Conservation (phyloP, 1,284 basidiomycete genomes). For the Cerioporus squamosus region DNA sequence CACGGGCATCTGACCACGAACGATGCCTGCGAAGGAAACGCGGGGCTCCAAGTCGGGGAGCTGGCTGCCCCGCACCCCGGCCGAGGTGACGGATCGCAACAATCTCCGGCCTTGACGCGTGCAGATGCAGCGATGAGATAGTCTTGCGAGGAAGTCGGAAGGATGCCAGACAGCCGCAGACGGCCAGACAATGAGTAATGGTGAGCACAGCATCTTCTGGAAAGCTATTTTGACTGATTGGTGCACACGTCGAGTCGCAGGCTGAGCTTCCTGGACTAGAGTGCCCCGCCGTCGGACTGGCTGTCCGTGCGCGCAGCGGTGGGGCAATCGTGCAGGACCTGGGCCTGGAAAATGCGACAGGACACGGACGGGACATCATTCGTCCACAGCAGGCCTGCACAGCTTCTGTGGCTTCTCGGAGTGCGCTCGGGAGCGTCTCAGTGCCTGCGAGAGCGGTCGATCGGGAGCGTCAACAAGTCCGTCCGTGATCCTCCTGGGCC, state of each 20-base stretch:
- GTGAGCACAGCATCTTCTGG: conserved; percentile 17
- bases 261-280: conserved; percentile 8
- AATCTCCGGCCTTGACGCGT: conserved; percentile 18
- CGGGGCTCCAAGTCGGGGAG: conserved; percentile 8
- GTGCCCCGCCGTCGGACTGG: not conserved
- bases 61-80: conserved; percentile 4
- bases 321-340: conserved; percentile 7
- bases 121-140: conserved; percentile 12
- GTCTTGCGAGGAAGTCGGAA: conserved; percentile 18
- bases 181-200: not conserved
- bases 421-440: conserved; percentile 15
- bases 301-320: not conserved
- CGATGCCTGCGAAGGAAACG: conserved; percentile 12
- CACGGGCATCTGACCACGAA: conserved; percentile 4
- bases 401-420: conserved; percentile 17
- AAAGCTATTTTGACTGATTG: conserved; percentile 25
- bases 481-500: conserved; percentile 12
- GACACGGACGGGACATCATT: not conserved
- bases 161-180: conserved; percentile 6
- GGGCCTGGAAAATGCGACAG: not conserved
- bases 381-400: conserved; percentile 14
- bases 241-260: conserved; percentile 8
- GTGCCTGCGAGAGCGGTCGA: conserved; percentile 4
- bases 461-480: conserved; percentile 10
- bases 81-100: conserved; percentile 22